These are phyloP conservation scores for Dothistroma pini DNA, from an alignment of 2,329 filamentous ascomycete genomes.

Conservation along the genomic window DNA sequence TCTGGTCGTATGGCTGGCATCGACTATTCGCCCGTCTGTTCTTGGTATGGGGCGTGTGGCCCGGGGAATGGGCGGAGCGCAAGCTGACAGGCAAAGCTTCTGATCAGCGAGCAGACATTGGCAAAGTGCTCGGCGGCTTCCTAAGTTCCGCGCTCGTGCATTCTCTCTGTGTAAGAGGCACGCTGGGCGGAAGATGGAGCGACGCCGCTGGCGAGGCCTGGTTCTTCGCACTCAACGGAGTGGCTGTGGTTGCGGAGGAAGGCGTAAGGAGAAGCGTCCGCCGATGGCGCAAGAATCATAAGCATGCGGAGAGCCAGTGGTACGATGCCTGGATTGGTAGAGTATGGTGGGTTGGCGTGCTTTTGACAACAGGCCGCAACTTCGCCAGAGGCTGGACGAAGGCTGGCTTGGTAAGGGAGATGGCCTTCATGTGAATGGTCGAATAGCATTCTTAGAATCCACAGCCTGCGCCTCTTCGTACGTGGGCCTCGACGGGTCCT, in stretches of 20 bases:
- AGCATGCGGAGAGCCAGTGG: constrained; percentile 24
- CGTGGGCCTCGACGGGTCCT: not conserved
- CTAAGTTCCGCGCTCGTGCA: constrained; percentile 42
- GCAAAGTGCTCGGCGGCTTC: constrained; percentile 44
- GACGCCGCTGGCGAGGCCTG: constrained; percentile 33
- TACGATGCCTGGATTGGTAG: constrained; percentile 37
- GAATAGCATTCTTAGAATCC: not conserved
- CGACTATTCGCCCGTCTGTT: constrained; percentile 44
- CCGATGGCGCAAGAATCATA: constrained; percentile 20
- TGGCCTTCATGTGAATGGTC: constrained; percentile 30
- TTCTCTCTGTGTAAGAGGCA: constrained; percentile 40
- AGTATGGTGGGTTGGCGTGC: constrained; percentile 40
- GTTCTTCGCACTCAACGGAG: constrained; percentile 33
- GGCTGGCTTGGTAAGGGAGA: constrained; percentile 40
- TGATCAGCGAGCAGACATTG: constrained; percentile 40
- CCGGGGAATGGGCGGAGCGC: constrained; percentile 43
- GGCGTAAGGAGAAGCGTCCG: constrained; percentile 21
- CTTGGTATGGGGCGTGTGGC: constrained; percentile 46
- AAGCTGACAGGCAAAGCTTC: constrained; percentile 37
- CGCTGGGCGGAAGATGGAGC: constrained; percentile 37
- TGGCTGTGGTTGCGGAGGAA: constrained; percentile 32
- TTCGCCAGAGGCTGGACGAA: constrained; percentile 45
- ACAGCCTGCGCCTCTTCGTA: not conserved
- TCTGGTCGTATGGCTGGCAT: constrained; percentile 48
- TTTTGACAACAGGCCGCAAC: constrained; percentile 41